These are phyloP conservation scores for Achaetomiella virescens DNA, from an alignment of 495 filamentous ascomycete genomes.

Conservation along the genomic window DNA sequence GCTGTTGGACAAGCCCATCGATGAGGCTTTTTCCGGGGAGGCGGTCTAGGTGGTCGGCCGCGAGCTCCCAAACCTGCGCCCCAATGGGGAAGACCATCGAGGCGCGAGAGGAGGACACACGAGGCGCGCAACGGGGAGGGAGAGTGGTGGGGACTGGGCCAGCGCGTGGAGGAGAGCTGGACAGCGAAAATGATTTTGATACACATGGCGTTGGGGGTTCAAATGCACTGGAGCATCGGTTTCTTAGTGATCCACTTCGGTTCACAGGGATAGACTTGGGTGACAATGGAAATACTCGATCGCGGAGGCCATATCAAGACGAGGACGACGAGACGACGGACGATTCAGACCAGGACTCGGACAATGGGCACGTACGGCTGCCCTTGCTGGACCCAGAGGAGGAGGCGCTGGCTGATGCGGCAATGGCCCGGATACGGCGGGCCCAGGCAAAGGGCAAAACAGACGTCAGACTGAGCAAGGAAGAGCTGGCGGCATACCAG, in stretches of 20 bases:
- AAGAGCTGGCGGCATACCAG: conserved; percentile 71
- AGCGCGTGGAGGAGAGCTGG: conserved; percentile 67
- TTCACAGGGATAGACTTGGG: conserved; percentile 57
- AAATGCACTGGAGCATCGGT: conserved; percentile 33
- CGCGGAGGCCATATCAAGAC: conserved; percentile 37
- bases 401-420: conserved; percentile 65
- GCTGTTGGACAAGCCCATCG: conserved; percentile 97
- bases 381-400: conserved; percentile 55
- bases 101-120: conserved; percentile 64
- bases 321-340: conserved; percentile 47
- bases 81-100: conserved; percentile 97
- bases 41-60: conserved; percentile 99
- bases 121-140: conserved; percentile 50
- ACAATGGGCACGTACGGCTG: conserved; percentile 48
- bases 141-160: conserved; percentile 37
- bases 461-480: conserved; percentile 68
- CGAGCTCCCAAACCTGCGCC: conserved; percentile 94
- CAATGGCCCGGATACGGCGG: conserved; percentile 67
- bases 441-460: conserved; percentile 65
- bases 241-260: conserved; percentile 53
- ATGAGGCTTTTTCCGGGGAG: conserved; percentile 99
- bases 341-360: conserved; percentile 37
- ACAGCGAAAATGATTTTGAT: conserved; percentile 56
- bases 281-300: conserved; percentile 36
- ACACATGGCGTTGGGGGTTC: conserved; percentile 49